A percentile compares a stretch with the other conserved stretches of the same genome.
Conservation (phyloP, 257 asterid genomes). For the Salvia splendens region DNA sequence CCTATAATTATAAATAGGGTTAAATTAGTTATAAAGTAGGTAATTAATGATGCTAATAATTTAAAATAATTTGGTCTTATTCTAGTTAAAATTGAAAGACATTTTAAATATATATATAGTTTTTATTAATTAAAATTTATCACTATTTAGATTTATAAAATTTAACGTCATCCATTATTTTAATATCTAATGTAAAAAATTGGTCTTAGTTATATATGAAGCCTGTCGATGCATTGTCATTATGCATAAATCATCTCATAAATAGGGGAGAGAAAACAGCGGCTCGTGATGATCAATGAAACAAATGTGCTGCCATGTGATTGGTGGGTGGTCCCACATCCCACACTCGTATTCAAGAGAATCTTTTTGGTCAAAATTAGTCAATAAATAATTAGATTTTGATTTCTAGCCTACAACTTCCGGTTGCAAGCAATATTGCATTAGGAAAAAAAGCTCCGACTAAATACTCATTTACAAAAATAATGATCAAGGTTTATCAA, state of each 20-base stretch:
- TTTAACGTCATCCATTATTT: too few species aligned
- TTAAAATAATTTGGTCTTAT: too few species aligned
- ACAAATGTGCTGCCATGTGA: slow-evolving; percentile 70
- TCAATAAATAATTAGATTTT: slow-evolving; percentile 27
- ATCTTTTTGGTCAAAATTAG: slow-evolving; percentile 29
- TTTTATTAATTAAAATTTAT: too few species aligned
- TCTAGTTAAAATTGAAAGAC: too few species aligned
- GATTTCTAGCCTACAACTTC: slow-evolving; percentile 33
- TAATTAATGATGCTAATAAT: too few species aligned
- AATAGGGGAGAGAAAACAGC: slow-evolving; percentile 39
- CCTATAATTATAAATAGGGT: too few species aligned
- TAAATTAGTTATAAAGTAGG: too few species aligned
- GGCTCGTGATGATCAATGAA: slow-evolving; percentile 59
- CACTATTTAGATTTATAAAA: too few species aligned
- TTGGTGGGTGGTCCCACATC: slow-evolving; percentile 53
- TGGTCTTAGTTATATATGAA: background rate
- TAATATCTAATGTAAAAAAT: too few species aligned
- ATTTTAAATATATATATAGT: too few species aligned
- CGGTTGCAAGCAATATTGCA: slow-evolving; percentile 33
- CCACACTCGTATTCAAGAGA: slow-evolving; percentile 38
- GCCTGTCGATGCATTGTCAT: slow-evolving; percentile 41
- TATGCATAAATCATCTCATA: slow-evolving; percentile 19
- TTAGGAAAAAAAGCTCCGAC: slow-evolving; percentile 15
- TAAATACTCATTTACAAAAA: background rate
- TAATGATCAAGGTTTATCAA: too few species aligned